Evolutionary conservation across 2,329 filamentous ascomycete species (phyloP).

Genomic region (Sporothrix globosa): DNA sequence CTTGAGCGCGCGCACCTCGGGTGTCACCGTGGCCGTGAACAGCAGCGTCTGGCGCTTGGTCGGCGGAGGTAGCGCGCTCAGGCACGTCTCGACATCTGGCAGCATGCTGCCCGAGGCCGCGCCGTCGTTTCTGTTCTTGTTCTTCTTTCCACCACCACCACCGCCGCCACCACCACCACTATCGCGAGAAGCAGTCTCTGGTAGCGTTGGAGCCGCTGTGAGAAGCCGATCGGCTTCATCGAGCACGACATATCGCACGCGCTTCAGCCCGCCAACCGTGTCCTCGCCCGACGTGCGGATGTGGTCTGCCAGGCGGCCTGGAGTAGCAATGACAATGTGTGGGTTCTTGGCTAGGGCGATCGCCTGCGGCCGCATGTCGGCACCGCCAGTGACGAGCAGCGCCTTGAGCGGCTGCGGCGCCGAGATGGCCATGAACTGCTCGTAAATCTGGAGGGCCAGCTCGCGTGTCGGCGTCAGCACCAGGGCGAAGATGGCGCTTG

Average conservation of each 20-base stretch:
- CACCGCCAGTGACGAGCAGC: constrained; percentile 86
- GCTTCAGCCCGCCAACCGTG: constrained; percentile 77
- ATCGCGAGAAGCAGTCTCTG: neutral
- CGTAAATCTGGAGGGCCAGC: constrained; percentile 91
- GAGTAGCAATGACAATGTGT: constrained; percentile 92
- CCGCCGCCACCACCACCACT: constrained; percentile 43
- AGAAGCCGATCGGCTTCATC: constrained; percentile 95
- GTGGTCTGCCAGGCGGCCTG: constrained; percentile 89
- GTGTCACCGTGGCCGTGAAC: constrained; percentile 94
- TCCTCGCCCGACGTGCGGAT: constrained; percentile 90
- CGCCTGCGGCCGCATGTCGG: constrained; percentile 90
- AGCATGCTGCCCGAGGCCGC: constrained; percentile 79
- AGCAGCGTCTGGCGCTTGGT: constrained; percentile 85
- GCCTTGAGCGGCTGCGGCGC: constrained; percentile 85
- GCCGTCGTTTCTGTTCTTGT: constrained; percentile 67
- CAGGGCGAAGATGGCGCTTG: constrained; percentile 85
- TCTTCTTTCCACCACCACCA: constrained; percentile 62
- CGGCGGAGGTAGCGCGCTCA: constrained; percentile 77
- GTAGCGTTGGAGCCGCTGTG: constrained; percentile 54
- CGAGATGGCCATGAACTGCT: constrained; percentile 93
- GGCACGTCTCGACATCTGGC: constrained; percentile 87
- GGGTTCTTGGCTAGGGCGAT: constrained; percentile 79
- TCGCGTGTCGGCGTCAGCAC: constrained; percentile 90
- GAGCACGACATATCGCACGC: constrained; percentile 83
- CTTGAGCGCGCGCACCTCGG: constrained; percentile 86